Conservation (phyloP, 768 basidiomycete genomes). For the Tulasnella sp. region DNA sequence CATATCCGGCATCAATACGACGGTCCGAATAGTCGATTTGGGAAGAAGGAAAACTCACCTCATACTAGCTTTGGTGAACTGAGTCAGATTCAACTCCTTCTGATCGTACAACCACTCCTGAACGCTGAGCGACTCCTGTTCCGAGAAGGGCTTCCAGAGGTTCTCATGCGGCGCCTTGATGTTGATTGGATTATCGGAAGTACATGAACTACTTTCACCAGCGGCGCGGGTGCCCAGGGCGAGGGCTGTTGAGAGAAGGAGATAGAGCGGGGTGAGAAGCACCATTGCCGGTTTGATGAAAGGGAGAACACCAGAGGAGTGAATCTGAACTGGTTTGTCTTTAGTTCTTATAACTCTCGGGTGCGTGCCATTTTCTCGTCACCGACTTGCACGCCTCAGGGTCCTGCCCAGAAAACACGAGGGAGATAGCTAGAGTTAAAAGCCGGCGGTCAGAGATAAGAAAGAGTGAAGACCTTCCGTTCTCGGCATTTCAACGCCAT, state of each 20-base stretch:
- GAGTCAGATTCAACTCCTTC: constrained; percentile 1
- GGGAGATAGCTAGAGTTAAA: neutral
- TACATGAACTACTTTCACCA: neutral
- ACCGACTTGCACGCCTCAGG: neutral
- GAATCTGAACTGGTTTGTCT: no score
- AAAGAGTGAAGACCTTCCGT: neutral
- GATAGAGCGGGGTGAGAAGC: neutral
- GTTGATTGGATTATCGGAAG: neutral
- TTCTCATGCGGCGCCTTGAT: constrained; percentile 11
- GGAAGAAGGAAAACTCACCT: neutral
- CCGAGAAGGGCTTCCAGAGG: constrained; percentile 1
- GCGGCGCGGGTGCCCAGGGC: neutral
- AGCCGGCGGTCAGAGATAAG: neutral
- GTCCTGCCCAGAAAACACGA: neutral
- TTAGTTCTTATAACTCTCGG: no score
- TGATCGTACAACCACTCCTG: neutral
- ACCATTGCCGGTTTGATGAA: neutral
- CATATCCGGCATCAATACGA: neutral
- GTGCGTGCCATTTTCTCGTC: no score
- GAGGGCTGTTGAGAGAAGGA: neutral
- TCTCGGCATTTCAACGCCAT: neutral
- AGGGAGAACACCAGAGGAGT: neutral
- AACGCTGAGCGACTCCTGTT: neutral
- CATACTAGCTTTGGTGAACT: neutral
- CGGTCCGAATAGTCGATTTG: neutral